Percentiles rank a stretch among this genome's conserved stretches.
Conservation (phyloP, 192 early-diverging fungal species). For the Jimgerdemannia lactiflua region DNA sequence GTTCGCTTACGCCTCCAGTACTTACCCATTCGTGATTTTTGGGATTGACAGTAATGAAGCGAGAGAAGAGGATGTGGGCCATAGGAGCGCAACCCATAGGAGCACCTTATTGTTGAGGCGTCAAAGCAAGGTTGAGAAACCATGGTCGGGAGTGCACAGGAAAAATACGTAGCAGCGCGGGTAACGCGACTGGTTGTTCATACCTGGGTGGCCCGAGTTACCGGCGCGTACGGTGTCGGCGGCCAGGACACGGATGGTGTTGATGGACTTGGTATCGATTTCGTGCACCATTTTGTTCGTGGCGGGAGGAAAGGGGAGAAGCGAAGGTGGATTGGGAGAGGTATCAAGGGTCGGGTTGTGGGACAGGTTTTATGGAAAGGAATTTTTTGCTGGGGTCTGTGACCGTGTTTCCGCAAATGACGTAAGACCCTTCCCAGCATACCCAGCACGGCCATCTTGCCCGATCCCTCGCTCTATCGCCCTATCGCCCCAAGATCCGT, state of each 20-base stretch:
- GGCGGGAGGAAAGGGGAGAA: too few relatives aligned
- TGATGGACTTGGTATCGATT: slow-evolving; percentile 63
- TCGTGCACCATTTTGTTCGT: slow-evolving; percentile 21
- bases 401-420: too few relatives aligned
- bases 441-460: too few relatives aligned
- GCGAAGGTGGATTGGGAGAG: too few relatives aligned
- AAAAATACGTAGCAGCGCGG: not conserved
- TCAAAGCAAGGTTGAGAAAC: not conserved
- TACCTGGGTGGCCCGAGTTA: slow-evolving; percentile 93
- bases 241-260: slow-evolving; percentile 89
- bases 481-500: too few relatives aligned
- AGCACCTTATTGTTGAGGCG: slow-evolving; percentile 53
- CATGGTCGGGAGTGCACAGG: too few relatives aligned
- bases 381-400: too few relatives aligned
- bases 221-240: slow-evolving; percentile 86
- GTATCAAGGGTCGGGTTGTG: too few relatives aligned
- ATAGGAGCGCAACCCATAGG: slow-evolving; percentile 98
- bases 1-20: not conserved
- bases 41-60: slow-evolving; percentile 81
- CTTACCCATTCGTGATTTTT: slow-evolving; percentile 85
- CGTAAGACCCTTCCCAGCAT: too few relatives aligned
- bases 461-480: too few relatives aligned
- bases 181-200: not conserved
- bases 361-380: too few relatives aligned
- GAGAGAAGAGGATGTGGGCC: slow-evolving; percentile 87